A percentile compares a stretch with the other conserved stretches of the same genome.
phyloP scores from a whole-genome alignment of 2,329 filamentous ascomycete species.

The Talaromyces amestolkiae region DNA sequence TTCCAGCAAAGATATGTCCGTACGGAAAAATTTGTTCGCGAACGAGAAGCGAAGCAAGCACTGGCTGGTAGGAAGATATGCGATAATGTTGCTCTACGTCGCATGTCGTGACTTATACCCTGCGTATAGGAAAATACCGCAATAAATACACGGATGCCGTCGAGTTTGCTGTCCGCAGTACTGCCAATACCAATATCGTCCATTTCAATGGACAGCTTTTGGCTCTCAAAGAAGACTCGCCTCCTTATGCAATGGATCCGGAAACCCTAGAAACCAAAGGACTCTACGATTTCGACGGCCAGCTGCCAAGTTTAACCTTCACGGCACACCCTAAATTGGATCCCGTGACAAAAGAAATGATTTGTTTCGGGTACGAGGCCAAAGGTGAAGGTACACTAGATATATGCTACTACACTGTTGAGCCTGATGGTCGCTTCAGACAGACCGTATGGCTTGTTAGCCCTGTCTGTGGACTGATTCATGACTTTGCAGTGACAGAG shows the following conservation, averaged over 20 bases:
- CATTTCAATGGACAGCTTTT: constrained; percentile 53
- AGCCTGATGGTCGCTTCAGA: constrained; percentile 29
- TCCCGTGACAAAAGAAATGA: constrained; percentile 50
- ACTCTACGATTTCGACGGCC: constrained; percentile 50
- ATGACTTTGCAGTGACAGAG: constrained; percentile 44
- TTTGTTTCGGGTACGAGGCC: constrained; percentile 51
- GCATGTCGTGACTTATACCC: background rate
- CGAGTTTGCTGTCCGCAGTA: constrained; percentile 33
- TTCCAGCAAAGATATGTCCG: constrained; percentile 41
- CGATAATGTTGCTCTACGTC: background rate
- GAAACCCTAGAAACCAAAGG: constrained; percentile 53
- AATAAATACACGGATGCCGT: constrained; percentile 43
- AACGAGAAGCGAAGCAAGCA: constrained; percentile 37
- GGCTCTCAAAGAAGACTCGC: constrained; percentile 53
- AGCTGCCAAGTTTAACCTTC: constrained; percentile 48
- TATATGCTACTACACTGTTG: constrained; percentile 37
- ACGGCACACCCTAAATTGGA: constrained; percentile 55
- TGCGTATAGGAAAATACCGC: constrained; percentile 37
- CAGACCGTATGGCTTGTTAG: constrained; percentile 36
- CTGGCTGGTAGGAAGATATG: constrained; percentile 21
- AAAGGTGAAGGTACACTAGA: constrained; percentile 42
- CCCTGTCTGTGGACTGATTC: constrained; percentile 42
- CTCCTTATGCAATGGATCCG: constrained; percentile 51
- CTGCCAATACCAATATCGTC: constrained; percentile 59
- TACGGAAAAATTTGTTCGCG: constrained; percentile 42